Evolutionary conservation across 805 yeast species (phyloP).

Genomic region (Schwanniomyces sp.): DNA sequence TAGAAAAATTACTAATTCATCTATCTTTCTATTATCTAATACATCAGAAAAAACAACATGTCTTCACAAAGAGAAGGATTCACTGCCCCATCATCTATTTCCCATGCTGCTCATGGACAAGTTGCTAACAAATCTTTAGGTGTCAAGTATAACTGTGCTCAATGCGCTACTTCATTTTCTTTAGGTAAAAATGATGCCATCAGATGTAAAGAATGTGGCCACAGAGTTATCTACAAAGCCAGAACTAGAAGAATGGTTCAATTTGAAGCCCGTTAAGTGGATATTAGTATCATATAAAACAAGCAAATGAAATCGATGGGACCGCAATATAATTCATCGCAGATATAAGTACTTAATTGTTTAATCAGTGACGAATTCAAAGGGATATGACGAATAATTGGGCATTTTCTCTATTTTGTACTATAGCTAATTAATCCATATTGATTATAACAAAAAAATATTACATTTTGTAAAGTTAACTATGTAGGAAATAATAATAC

Average conservation of each 20-base stretch:
- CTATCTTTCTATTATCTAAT: too few relatives aligned
- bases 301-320: not conserved
- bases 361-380: not conserved
- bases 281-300: not conserved
- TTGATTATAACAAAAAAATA: not conserved
- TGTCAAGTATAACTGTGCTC: conserved; percentile 92
- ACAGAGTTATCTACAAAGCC: conserved; percentile 94
- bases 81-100: conserved; percentile 73
- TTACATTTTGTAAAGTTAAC: not conserved
- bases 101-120: conserved; percentile 81
- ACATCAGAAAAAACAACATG: conserved; percentile 17
- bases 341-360: not conserved
- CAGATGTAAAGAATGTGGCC: conserved; percentile 98
- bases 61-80: conserved; percentile 80
- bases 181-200: conserved; percentile 93
- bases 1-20: not conserved
- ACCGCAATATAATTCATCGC: not conserved
- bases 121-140: conserved; percentile 66
- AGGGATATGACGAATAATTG: not conserved
- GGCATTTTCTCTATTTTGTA: not conserved
- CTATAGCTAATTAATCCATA: not conserved
- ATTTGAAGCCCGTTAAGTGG: conserved; percentile 41
- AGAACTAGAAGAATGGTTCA: conserved; percentile 94
- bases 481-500: conserved; percentile 1
- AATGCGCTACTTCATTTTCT: conserved; percentile 87